Evolutionary conservation across 1,284 basidiomycete species (phyloP), one percentile per base, ranked within the genome.

Genomic region (Coniferiporia weirii): DNA sequence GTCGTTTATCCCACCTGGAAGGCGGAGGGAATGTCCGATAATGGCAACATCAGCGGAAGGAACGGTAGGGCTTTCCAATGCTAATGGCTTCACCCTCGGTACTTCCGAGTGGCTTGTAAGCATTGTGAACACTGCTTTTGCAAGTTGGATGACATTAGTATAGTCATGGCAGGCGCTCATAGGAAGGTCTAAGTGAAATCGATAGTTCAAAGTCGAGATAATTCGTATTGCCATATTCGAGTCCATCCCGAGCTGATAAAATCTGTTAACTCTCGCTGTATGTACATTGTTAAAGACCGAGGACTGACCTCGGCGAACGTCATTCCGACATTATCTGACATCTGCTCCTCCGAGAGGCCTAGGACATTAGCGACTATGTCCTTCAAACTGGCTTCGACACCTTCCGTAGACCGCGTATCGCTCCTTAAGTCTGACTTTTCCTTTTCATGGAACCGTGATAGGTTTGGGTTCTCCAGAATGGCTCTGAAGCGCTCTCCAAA

Each of bases 101-200:
- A 27, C 27, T 27, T 27, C 27, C 27, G 5, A 2, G 27, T 27
- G 27, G 27, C 5, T 27, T 5, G 27, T 59, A 34, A 68, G 62
- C 43, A 64, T 62, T 36, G 63, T 60, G 12, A 64, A 46, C 36
- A 72, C 65, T 48, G 65, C 66, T 7, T 64, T 60, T 0, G 66
- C 68, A 32, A 74, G 67, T 15, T 69, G 65, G 12, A 62, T 50
- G 9, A 73, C 57, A 54, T 74, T 70, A 38, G 73, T 62, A 52
- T 72, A 60, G 1, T 69, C 73, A 56, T 73, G 71, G 58, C 72
- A 74, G 15, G 69, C 67, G 57, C 72, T 74, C 43, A 69, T 62
- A 19, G 72, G 71, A 22, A 73, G 65, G 12, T 62, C 55, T 46
- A 72, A 61, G 12, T 62, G 62, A 34, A 73, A 65, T 49, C 63